Evolutionary conservation across 2,329 filamentous ascomycete species (phyloP), one percentile per base, ranked within the genome.

Genomic region (Elsinoe fawcettii): DNA sequence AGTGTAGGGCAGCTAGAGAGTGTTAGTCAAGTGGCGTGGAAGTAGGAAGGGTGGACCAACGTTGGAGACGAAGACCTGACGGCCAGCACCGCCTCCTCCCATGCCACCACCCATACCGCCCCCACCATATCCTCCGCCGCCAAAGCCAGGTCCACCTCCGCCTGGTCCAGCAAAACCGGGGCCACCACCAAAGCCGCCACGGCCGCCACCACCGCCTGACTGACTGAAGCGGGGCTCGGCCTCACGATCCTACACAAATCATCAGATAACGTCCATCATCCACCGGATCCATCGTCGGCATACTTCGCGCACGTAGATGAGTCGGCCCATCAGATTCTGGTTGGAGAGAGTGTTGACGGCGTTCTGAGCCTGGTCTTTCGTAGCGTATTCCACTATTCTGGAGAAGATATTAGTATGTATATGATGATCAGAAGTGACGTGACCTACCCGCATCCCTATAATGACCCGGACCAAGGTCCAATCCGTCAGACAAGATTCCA

Each of bases 301-400:
- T 81, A 95, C 91, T 82, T 99, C 93, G 76, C 93, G 88, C 73
- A 99, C 93, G 74, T 99, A 99, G 72, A 99, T 90, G 67, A 99
- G 87, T 74, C 93, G 86, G 60, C 93, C 93, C 92, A 97, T 97
- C 61, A 99, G 80, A 73, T 95, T 96, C 76, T 96, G 92, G 79
- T 99, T 99, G 83, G 91, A 96, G 76, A 99, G 88, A 71, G 90
- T 93, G 74, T 88, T 86, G 78, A 99, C 93, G 71, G 93, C 93
- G 75, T 90, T 87, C 76, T 97, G 93, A 72, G 93, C 93, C 87
- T 99, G 90, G 71, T 99, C 93, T 84, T 91, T 89, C 69, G 92
- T 96, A 75, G 91, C 91, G 85, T 99, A 99, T 87, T 99, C 93
- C 86, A 99, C 93, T 89, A 99, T 99, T 80, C 90, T 96, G 64